Base-by-base conservation (phyloP, 805 yeast genomes). In the Kazachstania bromeliacearum region DNA sequence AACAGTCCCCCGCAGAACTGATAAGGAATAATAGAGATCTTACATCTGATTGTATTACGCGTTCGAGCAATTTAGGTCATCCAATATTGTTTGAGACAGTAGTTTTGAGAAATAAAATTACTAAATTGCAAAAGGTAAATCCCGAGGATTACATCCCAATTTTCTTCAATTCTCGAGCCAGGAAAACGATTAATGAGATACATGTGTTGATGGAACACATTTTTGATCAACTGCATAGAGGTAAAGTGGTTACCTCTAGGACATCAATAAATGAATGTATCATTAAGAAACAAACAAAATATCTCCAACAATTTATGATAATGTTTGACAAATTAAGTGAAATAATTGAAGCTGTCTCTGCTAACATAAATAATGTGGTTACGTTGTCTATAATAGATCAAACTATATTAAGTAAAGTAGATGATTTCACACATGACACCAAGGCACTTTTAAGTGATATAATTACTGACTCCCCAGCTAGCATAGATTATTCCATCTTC, bases 51-150 rank as follows among this genome's bases (percentile, higher is more conserved):
- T 21, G 33, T 17, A 20, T 33, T 4, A 22, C 20, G 4, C 13
- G 4, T 5, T 32, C 39, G 3, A 16, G 26, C 1, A 46, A 43
- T 20, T 34, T 53, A n/a, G 56, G 56, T 4, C 46, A 52, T 31
- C 53, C 52, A 7, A 38, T 50, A 5, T 15, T 50, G 15, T 34
- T 55, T 22, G 56, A 55, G 28, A 16, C 50, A 14, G 40, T 52
- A 6, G 45, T 44, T 19, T 28, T 49, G 12, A 48, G 49, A 29
- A 46, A 46, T 19, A 33, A 24, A 18, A 13, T 42, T n/a, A 7
- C 17, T 0, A 37, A 25, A 13, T 10, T 35, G 4, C 36, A 30
- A 14, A 14, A 13, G 3, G 6, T 34, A 12, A 9, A 20, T 7
- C 21, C 25, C 4, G n/a, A 22, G 10, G 40, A 34, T 10, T 31